phyloP scores from a whole-genome alignment of 306 rosid genomes.

The Oemleria cerasiformis region DNA sequence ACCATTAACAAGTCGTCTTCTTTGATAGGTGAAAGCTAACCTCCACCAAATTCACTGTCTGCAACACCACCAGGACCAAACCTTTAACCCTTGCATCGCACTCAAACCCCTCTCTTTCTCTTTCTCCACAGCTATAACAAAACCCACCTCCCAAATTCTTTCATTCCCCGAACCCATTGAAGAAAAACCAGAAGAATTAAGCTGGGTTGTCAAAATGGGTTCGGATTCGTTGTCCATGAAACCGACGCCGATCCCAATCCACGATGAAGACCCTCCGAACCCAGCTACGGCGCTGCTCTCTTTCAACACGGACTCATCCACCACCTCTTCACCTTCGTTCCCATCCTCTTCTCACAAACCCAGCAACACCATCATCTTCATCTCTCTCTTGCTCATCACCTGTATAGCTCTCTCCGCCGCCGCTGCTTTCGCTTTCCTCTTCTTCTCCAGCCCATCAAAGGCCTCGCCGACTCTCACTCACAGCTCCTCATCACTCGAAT shows the following conservation, averaged over 20 bases:
- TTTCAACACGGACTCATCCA: conserved; percentile 51
- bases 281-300: conserved; percentile 64
- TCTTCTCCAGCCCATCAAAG: conserved; percentile 47
- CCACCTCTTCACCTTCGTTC: conserved; percentile 9
- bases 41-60: neutral
- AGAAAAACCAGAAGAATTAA: neutral
- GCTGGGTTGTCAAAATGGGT: conserved; percentile 40
- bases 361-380: conserved; percentile 42
- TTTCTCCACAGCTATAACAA: neutral
- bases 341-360: conserved; percentile 29
- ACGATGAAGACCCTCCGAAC: conserved; percentile 43
- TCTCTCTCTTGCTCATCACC: conserved; percentile 54
- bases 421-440: conserved; percentile 59
- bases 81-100: conserved; percentile 8
- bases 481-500: neutral
- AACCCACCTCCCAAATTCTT: neutral
- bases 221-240: conserved; percentile 46
- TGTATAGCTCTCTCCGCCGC: conserved; percentile 68
- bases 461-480: neutral
- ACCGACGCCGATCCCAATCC: conserved; percentile 39
- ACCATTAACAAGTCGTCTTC: neutral
- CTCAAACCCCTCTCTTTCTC: neutral
- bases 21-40: conserved; percentile 1
- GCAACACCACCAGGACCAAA: conserved; percentile 1
- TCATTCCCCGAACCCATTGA: neutral